Evolutionary conservation across 345 rosid species (phyloP), one percentile per base, ranked within the genome.

Genomic region (Erysimum cheiranthoides): DNA sequence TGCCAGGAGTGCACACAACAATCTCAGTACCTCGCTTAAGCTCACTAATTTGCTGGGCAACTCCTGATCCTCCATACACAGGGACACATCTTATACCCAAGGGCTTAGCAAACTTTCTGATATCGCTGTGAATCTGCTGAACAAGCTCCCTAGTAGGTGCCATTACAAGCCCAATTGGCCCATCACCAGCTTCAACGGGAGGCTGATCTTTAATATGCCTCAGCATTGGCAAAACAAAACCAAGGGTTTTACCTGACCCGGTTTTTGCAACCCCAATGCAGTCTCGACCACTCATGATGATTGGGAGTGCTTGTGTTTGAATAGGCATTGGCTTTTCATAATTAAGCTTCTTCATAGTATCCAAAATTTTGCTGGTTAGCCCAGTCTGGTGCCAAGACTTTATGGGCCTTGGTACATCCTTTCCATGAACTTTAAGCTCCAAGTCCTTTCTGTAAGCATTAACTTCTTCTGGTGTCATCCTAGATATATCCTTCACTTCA

Each of bases 141-240:
- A 89, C 97, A 82, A 89, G 99, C 89, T 95, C 97, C 79, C 99
- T 95, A 0, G 99, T 92, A 59, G 99, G 99, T 70, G 99, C 99
- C 99, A 95, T 95, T 71, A 95, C 86, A 67, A 95, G 93, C 68
- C 93, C 97, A 67, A 92, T 80, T 3, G 97, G 99, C 51, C 99
- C 99, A 65, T 95, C 99, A 56, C 96, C 99, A 73, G 97, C 89
- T 66, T 82, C 88, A 60, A 95, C 97, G 12, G 95, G 97, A 14
- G 92, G 96, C 84, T 95, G 99, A 82, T 95, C 97, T 86, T 92
- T 95, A 49, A 95, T 95, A 81, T 95, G 99, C 84, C 99, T 89
- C 85, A 92, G 80, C 99, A 92, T 90, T 53, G 99, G 99, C 78
- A 95, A 85, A 66, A 92, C 97, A 85, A 95, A 95, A 38, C 97